Percentiles rank a stretch among this genome's conserved stretches.
Conservation (phyloP, 345 rosid genomes). For the Lepidium aucheri region DNA sequence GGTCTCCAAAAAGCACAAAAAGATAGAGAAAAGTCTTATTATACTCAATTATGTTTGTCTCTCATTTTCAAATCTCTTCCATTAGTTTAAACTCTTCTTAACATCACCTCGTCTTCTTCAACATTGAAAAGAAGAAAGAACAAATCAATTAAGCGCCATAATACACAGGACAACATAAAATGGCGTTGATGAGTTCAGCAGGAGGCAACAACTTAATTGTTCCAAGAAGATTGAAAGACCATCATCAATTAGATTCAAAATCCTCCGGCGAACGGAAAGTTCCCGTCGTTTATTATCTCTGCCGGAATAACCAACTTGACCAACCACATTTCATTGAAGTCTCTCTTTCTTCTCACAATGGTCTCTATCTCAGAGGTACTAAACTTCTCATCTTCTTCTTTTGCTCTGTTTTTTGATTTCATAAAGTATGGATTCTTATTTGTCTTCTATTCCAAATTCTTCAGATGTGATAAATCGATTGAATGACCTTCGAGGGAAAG, state of each 20-base stretch:
- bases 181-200: conserved; percentile 43
- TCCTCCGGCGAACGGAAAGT: conserved; percentile 29
- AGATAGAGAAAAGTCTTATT: not conserved
- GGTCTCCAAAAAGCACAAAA: not conserved
- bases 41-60: not conserved
- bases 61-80: not conserved
- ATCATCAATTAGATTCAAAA: conserved; percentile 30
- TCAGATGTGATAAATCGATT: conserved; percentile 69
- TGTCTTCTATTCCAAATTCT: not conserved
- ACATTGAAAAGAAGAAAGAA: not conserved
- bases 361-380: conserved; percentile 68
- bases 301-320: conserved; percentile 67
- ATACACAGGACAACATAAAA: not conserved
- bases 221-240: conserved; percentile 26
- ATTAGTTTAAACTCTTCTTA: not conserved
- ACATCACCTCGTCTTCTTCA: not conserved
- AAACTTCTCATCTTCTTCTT: not conserved
- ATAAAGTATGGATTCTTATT: not conserved
- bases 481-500: conserved; percentile 62
- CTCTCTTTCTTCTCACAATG: conserved; percentile 50
- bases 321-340: conserved; percentile 93
- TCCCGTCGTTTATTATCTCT: conserved; percentile 69
- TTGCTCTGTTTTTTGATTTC: not conserved
- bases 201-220: conserved; percentile 11
- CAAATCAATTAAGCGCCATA: not conserved